phyloP scores from a whole-genome alignment of 139 green algal genomes.

The Tetratostichococcus sp. region DNA sequence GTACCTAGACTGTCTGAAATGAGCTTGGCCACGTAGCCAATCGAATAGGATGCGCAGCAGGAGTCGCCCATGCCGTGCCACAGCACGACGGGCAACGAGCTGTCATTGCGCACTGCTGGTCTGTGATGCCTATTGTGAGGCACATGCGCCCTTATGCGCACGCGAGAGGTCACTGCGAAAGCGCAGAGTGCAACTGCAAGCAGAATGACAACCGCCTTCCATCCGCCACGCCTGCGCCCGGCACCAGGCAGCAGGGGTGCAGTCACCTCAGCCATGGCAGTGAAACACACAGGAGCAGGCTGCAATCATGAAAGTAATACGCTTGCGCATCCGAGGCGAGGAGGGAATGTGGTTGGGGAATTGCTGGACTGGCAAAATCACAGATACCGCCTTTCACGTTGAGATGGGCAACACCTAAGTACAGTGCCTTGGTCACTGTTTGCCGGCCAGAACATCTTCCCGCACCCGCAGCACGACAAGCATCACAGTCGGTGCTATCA shows the following conservation, averaged over 20 bases:
- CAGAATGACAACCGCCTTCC: not conserved
- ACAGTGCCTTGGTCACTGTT: no score
- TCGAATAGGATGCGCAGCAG: slow-evolving; percentile 44
- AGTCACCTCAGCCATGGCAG: not conserved
- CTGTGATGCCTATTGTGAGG: not conserved
- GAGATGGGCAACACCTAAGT: no score
- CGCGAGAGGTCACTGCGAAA: not conserved
- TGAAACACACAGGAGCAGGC: not conserved
- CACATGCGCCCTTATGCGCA: not conserved
- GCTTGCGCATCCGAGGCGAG: no score
- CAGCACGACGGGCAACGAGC: slow-evolving; percentile 45
- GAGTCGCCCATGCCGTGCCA: slow-evolving; percentile 80
- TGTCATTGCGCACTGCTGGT: not conserved
- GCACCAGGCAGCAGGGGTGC: not conserved
- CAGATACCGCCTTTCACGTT: no score
- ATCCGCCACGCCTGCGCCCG: not conserved
- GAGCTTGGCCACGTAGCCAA: slow-evolving; percentile 47
- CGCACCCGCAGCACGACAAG: no score
- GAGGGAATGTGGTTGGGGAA: no score
- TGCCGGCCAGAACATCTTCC: no score
- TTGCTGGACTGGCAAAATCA: no score
- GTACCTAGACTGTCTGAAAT: slow-evolving; percentile 29
- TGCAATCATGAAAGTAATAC: not conserved
- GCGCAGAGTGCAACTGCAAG: not conserved
- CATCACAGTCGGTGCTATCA: no score